Evolutionary conservation across 2,329 filamentous ascomycete genomes (phyloP).

Genomic region (Iodosphaeria phyllophila): DNA sequence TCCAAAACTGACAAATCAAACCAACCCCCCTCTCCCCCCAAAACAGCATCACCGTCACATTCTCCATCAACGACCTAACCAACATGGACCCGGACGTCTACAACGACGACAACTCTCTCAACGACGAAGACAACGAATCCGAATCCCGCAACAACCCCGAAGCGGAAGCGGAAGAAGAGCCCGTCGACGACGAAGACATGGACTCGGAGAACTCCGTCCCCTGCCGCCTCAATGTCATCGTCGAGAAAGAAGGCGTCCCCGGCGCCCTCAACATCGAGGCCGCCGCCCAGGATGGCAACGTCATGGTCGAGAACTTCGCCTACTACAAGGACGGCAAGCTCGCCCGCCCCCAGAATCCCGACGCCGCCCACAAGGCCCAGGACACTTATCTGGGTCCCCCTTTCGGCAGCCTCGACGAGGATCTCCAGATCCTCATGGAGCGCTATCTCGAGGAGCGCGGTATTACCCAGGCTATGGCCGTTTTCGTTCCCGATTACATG

Average conservation of each 20-base stretch:
- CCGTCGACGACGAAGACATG: slow-evolving; percentile 28
- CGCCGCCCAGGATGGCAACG: slow-evolving; percentile 65
- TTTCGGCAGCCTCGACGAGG: slow-evolving; percentile 88
- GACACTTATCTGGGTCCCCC: slow-evolving; percentile 78
- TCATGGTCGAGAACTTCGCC: slow-evolving; percentile 80
- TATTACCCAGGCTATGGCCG: slow-evolving; percentile 66
- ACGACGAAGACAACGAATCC: slow-evolving; percentile 30
- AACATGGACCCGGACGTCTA: slow-evolving; percentile 40
- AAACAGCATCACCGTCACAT: slow-evolving; percentile 54
- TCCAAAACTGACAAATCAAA: slow-evolving; percentile 7
- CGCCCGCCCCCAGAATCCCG: slow-evolving; percentile 57
- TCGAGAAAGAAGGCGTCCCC: slow-evolving; percentile 74
- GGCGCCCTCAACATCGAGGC: slow-evolving; percentile 80
- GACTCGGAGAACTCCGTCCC: slow-evolving; percentile 45
- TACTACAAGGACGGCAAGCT: slow-evolving; percentile 66
- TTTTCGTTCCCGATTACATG: slow-evolving; percentile 91
- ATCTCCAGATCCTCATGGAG: slow-evolving; percentile 83
- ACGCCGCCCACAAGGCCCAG: slow-evolving; percentile 58
- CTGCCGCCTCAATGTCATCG: slow-evolving; percentile 65
- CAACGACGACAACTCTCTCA: slow-evolving; percentile 33
- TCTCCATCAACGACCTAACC: slow-evolving; percentile 71
- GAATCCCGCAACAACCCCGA: slow-evolving; percentile 20
- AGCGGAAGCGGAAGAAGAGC: slow-evolving; percentile 31
- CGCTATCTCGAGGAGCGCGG: slow-evolving; percentile 89
- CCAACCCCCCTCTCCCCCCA: no score